Evolutionary conservation across 257 asterid species (phyloP).

Genomic region (Plantago major): DNA sequence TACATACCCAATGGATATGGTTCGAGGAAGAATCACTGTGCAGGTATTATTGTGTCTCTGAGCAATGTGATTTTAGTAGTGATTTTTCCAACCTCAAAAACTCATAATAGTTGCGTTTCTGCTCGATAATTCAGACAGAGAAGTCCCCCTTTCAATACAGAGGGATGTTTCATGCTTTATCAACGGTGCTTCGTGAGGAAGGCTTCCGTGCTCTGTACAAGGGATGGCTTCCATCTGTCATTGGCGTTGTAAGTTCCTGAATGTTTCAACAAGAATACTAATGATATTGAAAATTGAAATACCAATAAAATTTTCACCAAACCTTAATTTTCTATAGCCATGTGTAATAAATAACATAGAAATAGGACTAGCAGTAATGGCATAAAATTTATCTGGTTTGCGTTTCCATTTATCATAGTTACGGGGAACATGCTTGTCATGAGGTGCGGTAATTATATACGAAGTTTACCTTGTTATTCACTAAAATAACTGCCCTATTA

Average conservation of each 20-base stretch:
- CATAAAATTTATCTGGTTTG: conserved; percentile 7
- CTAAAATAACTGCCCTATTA: too few relatives aligned
- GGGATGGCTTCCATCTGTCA: conserved; percentile 99
- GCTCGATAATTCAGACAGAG: conserved; percentile 57
- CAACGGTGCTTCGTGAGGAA: conserved; percentile 97
- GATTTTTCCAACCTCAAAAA: conserved; percentile 5
- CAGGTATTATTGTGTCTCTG: conserved; percentile 47
- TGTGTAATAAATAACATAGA: too few relatives aligned
- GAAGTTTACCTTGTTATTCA: too few relatives aligned
- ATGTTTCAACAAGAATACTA: background rate
- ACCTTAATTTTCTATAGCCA: too few relatives aligned
- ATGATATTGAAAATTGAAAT: too few relatives aligned
- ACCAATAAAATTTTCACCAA: too few relatives aligned
- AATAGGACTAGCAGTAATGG: conserved; percentile 14
- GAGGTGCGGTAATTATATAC: too few relatives aligned
- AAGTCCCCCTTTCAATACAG: conserved; percentile 86
- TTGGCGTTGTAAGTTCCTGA: conserved; percentile 84
- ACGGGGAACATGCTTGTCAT: conserved; percentile 5
- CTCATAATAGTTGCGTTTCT: conserved; percentile 14
- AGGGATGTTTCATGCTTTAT: conserved; percentile 90
- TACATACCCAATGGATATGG: conserved; percentile 99
- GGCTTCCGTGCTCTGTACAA: conserved; percentile 91
- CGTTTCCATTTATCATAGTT: conserved; percentile 11
- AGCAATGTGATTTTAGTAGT: background rate
- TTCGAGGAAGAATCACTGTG: conserved; percentile 92